Evolutionary conservation across 306 rosid genomes (phyloP), one percentile per base, ranked within the genome.

Genomic region (Dicorynia guianensis): DNA sequence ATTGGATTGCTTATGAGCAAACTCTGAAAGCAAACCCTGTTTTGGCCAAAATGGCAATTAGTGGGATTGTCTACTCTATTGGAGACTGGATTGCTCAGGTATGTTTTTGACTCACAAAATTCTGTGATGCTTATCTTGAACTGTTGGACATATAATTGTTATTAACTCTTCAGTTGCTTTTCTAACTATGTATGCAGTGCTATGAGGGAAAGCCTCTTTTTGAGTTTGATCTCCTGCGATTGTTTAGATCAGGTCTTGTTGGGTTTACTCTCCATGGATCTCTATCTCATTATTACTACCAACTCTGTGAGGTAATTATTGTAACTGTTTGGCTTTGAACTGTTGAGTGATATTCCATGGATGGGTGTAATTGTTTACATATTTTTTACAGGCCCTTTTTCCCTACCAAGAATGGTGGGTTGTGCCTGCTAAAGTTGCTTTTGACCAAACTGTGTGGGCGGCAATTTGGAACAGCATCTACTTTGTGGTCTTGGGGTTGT

Each of bases 41-140:
- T 77, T 85, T 92, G 58, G 88, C 98, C 64, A 95, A 95, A 89
- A 95, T 95, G 98, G 84, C 80, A 20, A 95, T 92, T 66, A 95
- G 97, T 71, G 98, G 98, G 53, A 67, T 86, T 67, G 96, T 95
- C 11, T 95, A 95, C 76, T 88, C 96, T 67, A 71, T 90, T 19
- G 97, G 98, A 80, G 98, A 95, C 77, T 92, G 98, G 97, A 89
- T 95, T 72, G 96, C 98, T 35, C 97, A 95, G 88, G 97, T 95
- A 76, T 65, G 88, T 58, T 18, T 19, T 49, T 65, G 3, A 72
- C 50, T 56, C 39, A 12, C 13, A 12, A 64, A 69, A 71, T 19
- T 55, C 39, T 76, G 63, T 56, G 57, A 65, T 71, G 12, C 33
- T 63, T 7, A 67, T 69, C 72, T 52, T 48, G 63, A 20, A 34